Percentiles rank a stretch among this genome's conserved stretches.
Conservation (phyloP, 306 rosid species). For the Quercus cerris region DNA sequence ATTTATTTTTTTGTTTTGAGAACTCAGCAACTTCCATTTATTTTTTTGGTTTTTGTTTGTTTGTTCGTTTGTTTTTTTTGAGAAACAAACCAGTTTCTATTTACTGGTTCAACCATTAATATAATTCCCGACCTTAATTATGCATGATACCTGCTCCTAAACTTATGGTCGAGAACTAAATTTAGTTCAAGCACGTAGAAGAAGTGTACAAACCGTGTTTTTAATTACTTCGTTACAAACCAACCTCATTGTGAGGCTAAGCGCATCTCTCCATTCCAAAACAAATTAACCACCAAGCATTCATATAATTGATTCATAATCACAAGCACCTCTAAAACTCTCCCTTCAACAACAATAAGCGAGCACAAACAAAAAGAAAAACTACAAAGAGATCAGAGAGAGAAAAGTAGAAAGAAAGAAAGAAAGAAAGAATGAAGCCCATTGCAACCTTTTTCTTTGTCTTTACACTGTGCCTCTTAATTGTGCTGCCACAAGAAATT, state of each 20-base stretch:
- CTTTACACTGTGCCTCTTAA: conserved; percentile 6
- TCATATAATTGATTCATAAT: not conserved
- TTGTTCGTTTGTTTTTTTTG: too few species aligned
- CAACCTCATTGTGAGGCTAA: not conserved
- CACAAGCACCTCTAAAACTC: not conserved
- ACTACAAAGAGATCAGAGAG: not conserved
- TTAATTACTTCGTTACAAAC: not conserved
- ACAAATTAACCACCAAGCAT: not conserved
- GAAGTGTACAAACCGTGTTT: not conserved
- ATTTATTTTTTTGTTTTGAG: too few species aligned
- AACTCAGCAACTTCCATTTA: too few species aligned
- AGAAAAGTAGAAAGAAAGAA: too few species aligned
- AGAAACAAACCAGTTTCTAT: too few species aligned
- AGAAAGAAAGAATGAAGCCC: conserved; percentile 25
- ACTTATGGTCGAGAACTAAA: not conserved
- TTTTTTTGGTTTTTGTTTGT: too few species aligned
- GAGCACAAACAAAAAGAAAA: not conserved
- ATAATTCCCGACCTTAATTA: not conserved
- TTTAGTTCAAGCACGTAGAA: not conserved
- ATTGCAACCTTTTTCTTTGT: conserved; percentile 9
- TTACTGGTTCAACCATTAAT: too few species aligned
- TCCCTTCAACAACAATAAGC: not conserved
- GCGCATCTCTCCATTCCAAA: not conserved
- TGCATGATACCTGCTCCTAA: not conserved
- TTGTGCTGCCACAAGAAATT: conserved; percentile 6